Conservation (phyloP, 768 basidiomycete species). For the Mycena vitilis region DNA sequence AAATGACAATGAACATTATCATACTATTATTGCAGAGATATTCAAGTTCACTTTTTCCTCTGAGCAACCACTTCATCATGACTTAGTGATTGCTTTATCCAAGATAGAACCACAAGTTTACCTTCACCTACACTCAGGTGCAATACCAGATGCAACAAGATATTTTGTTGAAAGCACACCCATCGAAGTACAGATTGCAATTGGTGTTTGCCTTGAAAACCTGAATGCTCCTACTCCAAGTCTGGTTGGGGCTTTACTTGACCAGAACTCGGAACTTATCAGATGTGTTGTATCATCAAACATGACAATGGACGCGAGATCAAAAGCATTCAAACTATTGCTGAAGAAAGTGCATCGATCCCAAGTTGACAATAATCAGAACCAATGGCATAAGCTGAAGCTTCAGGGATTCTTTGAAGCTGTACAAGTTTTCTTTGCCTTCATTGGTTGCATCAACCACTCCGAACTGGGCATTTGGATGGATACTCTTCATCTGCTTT, state of each 20-base stretch:
- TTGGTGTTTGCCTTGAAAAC: no score
- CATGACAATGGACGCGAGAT: slow-evolving; percentile 7
- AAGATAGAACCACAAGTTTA: no score
- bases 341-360: slow-evolving; percentile 20
- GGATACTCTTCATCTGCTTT: slow-evolving; percentile 21
- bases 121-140: no score
- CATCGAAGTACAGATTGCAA: no score
- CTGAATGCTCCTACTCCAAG: no score
- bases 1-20: no score
- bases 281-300: slow-evolving; percentile 4
- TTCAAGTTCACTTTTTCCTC: no score
- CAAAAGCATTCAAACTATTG: slow-evolving; percentile 25
- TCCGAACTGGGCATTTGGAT: slow-evolving; percentile 19
- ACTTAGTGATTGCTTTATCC: no score
- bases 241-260: background rate
- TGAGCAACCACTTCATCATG: no score
- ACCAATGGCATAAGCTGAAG: slow-evolving; percentile 15
- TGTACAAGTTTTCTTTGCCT: slow-evolving; percentile 27
- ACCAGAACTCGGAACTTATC: slow-evolving; percentile 17
- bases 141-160: no score
- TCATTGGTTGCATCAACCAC: slow-evolving; percentile 20
- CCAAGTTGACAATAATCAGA: slow-evolving; percentile 16
- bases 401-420: slow-evolving; percentile 24
- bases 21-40: no score
- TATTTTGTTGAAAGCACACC: no score